Evolutionary conservation across 139 green algal genomes (phyloP).

Genomic region (Chlorella vulgaris): DNA sequence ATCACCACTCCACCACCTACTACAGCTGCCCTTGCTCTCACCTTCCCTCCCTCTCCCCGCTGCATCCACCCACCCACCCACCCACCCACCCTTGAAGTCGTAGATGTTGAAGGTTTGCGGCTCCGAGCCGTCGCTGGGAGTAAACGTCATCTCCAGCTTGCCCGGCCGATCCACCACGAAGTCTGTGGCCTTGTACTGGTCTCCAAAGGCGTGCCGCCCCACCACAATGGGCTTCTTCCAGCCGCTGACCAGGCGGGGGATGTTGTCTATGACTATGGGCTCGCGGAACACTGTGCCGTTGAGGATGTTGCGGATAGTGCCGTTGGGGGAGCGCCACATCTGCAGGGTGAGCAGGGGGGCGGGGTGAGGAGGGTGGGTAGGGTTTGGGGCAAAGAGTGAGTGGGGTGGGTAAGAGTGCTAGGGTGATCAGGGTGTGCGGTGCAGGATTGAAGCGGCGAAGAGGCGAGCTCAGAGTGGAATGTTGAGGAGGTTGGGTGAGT

Average conservation of each 20-base stretch:
- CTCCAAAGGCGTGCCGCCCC: slow-evolving; percentile 94
- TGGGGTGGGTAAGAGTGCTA: too few relatives aligned
- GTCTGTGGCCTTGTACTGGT: slow-evolving; percentile 97
- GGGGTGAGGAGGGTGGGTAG: background rate
- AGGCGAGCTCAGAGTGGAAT: too few relatives aligned
- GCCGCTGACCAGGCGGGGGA: slow-evolving; percentile 90
- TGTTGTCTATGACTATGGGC: slow-evolving; percentile 94
- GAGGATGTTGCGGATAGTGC: slow-evolving; percentile 78
- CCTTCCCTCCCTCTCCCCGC: too few relatives aligned
- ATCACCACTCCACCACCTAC: too few relatives aligned
- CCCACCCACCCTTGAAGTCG: slow-evolving; percentile 50
- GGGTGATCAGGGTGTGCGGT: too few relatives aligned
- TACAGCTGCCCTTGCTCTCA: too few relatives aligned
- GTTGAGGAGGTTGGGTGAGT: too few relatives aligned
- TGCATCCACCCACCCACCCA: too few relatives aligned
- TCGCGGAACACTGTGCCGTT: slow-evolving; percentile 93
- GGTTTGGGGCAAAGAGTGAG: background rate
- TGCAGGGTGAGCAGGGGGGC: slow-evolving; percentile 2
- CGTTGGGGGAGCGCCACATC: slow-evolving; percentile 92
- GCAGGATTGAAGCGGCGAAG: too few relatives aligned
- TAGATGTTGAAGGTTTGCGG: slow-evolving; percentile 63
- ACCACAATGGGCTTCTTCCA: slow-evolving; percentile 94
- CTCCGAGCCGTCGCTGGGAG: slow-evolving; percentile 57
- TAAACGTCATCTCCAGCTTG: slow-evolving; percentile 86
- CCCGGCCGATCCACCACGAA: slow-evolving; percentile 74